Base-by-base conservation (phyloP, 257 asterid genomes). In the Scutellaria galericulata region DNA sequence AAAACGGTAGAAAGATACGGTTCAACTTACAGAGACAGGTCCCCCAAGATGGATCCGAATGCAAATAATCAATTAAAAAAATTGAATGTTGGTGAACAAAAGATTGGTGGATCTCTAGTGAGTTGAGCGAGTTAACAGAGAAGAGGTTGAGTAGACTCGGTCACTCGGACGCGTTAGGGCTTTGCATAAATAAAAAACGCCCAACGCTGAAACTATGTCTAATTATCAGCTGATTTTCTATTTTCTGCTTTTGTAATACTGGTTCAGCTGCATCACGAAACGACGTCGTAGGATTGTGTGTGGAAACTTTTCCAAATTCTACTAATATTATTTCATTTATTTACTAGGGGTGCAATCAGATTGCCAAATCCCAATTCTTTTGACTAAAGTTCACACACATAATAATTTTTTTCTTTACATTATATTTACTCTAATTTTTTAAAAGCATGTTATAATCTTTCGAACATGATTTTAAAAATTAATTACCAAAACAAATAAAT, bases 81-180 rank as follows among this genome's bases (percentile, higher is more conserved):
- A 1, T 31, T n/a, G 69, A 18, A 61, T 58, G 69, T 31, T 24
- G 62, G 27, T 39, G 57, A 53, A 60, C 42, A 44, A 61, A 20
- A 27, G 45, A 39, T 13, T 37, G 76, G 50, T 47, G 50, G 82
- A 78, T 78, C 81, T 79, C 22, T 12, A 50, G 66, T 76, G 86
- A 72, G 83, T 72, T 53, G 54, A 64, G 51, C 64, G 84, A 73
- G 81, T 66, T 45, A 3, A 55, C 35, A n/a, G 60, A 57, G 71
- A 62, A 64, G 65, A 54, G 60, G 68, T 73, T 11, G 83, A 66
- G 83, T 75, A 27, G 76, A 78, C 78, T 78, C 85, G 70, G 78
- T 40, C 79, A 78, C 78, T 78, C 85, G 70, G 78, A 47, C 79
- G 83, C 83, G 83, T 78, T 66, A 53, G 75, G 82, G 74, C 67